A percentile compares a stretch with the other conserved stretches of the same genome.
Evolutionary conservation across 768 basidiomycete genomes (phyloP).

Genomic region (Tulasnella sp.): DNA sequence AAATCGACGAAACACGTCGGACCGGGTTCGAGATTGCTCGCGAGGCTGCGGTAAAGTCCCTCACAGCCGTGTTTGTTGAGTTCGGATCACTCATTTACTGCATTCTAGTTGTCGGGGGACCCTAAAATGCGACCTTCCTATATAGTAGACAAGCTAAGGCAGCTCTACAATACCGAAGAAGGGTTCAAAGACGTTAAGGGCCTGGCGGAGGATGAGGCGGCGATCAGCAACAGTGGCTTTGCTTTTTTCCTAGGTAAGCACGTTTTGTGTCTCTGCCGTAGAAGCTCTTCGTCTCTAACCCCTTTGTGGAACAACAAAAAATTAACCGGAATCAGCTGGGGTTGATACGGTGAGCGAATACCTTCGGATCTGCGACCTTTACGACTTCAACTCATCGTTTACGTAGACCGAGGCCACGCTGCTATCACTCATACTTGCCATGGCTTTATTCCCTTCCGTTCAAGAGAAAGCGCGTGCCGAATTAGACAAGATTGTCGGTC

Average conservation of each 20-base stretch:
- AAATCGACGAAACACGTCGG: neutral
- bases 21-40: neutral
- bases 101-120: too few relatives aligned
- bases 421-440: conserved; percentile 2
- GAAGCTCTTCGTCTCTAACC: too few relatives aligned
- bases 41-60: neutral
- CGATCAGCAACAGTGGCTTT: neutral
- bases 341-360: neutral
- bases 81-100: too few relatives aligned
- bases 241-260: neutral
- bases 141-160: neutral
- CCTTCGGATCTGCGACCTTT: neutral
- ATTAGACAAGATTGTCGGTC: conserved; percentile 22
- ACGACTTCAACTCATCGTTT: neutral
- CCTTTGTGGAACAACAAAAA: too few relatives aligned
- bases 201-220: neutral
- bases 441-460: conserved; percentile 23
- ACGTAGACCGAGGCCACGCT: neutral
- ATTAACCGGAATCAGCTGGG: too few relatives aligned
- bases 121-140: neutral
- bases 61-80: too few relatives aligned
- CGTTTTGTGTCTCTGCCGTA: neutral
- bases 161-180: neutral
- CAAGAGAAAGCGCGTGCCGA: conserved; percentile 23
- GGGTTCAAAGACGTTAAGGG: neutral